phyloP scores from a whole-genome alignment of 208 protist species.

The Trypanosoma caninum region DNA sequence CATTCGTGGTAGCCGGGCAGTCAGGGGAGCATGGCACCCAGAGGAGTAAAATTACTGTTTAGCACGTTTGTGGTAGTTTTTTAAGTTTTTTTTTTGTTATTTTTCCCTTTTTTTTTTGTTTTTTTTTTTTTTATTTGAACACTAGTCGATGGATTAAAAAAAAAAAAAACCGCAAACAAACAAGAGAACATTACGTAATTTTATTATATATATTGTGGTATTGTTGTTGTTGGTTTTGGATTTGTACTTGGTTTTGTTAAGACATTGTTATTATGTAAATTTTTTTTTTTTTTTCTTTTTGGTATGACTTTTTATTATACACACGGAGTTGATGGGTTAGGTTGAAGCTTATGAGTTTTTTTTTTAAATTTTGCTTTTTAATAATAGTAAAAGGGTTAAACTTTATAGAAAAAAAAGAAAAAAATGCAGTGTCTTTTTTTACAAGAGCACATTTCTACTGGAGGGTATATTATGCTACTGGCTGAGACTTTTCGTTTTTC shows the following conservation, averaged over 20 bases:
- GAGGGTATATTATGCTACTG: constrained; percentile 59
- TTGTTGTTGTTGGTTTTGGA: no score
- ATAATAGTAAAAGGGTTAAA: background rate
- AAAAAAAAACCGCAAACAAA: background rate
- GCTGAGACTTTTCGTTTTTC: constrained; percentile 68
- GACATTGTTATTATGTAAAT: no score
- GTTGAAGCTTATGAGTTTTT: background rate
- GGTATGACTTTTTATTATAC: background rate
- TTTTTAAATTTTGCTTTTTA: no score
- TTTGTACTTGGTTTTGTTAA: no score
- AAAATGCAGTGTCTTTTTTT: constrained; percentile 63
- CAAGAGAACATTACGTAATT: background rate
- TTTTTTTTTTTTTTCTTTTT: background rate
- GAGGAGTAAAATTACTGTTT: constrained; percentile 59
- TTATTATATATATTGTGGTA: background rate
- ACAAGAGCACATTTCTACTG: constrained; percentile 32
- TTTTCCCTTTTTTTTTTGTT: constrained; percentile 21
- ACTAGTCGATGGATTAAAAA: background rate
- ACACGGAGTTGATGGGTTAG: background rate
- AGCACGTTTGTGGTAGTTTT: background rate
- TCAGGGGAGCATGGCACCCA: constrained; percentile 86
- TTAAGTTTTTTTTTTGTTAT: constrained; percentile 19
- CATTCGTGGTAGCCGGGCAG: constrained; percentile 89
- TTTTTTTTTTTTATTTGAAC: background rate
- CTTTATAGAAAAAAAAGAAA: background rate